These are phyloP conservation scores for Knoxdaviesia capensis DNA, from an alignment of 2,329 filamentous ascomycete species.

Conservation along the genomic window DNA sequence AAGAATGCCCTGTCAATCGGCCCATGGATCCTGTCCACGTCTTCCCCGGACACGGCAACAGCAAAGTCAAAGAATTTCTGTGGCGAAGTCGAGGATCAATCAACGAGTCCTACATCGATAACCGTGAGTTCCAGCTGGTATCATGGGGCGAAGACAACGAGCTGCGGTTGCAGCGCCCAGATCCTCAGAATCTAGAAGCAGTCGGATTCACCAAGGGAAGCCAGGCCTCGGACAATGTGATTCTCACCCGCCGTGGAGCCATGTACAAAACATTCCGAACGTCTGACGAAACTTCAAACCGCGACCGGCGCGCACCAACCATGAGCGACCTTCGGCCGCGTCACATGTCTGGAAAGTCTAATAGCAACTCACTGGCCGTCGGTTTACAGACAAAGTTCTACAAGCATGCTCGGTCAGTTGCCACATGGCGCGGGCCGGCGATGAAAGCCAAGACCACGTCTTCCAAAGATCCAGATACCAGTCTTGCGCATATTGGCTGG, in stretches of 20 bases:
- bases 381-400: slow-evolving; percentile 21
- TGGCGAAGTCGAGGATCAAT: slow-evolving; percentile 62
- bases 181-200: slow-evolving; percentile 39
- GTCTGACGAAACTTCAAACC: slow-evolving; percentile 35
- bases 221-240: slow-evolving; percentile 41
- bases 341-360: too few relatives aligned
- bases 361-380: slow-evolving; percentile 17
- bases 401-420: too few relatives aligned
- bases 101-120: slow-evolving; percentile 48
- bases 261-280: slow-evolving; percentile 71
- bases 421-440: slow-evolving; percentile 33
- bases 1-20: slow-evolving; percentile 6
- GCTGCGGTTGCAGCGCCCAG: slow-evolving; percentile 56
- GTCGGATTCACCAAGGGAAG: slow-evolving; percentile 58
- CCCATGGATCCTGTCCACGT: slow-evolving; percentile 32
- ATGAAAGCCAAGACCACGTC: slow-evolving; percentile 33
- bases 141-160: slow-evolving; percentile 83
- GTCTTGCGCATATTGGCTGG: slow-evolving; percentile 42
- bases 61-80: slow-evolving; percentile 75
- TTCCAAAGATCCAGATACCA: slow-evolving; percentile 22
- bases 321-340: slow-evolving; percentile 39
- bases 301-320: slow-evolving; percentile 37
- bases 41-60: slow-evolving; percentile 39
- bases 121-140: slow-evolving; percentile 80
- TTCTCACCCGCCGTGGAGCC: slow-evolving; percentile 65